A percentile compares a stretch with the other conserved stretches of the same genome.
Evolutionary conservation across 2,329 filamentous ascomycete genomes (phyloP).

Genomic region (Ilyonectria destructans): DNA sequence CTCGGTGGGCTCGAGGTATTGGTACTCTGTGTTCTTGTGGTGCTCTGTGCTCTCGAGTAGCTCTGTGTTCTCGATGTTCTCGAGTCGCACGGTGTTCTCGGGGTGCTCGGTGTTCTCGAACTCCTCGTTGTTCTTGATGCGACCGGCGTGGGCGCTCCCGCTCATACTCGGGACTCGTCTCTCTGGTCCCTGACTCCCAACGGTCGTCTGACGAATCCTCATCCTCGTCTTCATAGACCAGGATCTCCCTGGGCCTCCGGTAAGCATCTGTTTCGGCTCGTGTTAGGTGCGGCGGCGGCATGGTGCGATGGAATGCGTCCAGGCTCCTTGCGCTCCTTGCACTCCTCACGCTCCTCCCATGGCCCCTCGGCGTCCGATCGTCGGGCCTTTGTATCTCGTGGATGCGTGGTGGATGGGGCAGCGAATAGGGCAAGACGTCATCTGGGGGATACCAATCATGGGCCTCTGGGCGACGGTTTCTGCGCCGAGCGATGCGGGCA

Average conservation of each 20-base stretch:
- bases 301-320: constrained; percentile 50
- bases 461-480: constrained; percentile 44
- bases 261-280: constrained; percentile 52
- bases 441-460: constrained; percentile 48
- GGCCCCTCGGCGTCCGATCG: constrained; percentile 49
- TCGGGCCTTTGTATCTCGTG: constrained; percentile 53
- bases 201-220: constrained; percentile 39
- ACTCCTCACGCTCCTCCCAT: constrained; percentile 40
- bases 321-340: constrained; percentile 46
- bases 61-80: constrained; percentile 16
- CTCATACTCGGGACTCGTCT: constrained; percentile 34
- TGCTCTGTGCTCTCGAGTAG: constrained; percentile 6
- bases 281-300: constrained; percentile 50
- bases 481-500: constrained; percentile 48
- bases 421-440: constrained; percentile 50
- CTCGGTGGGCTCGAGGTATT: constrained; percentile 2
- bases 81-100: constrained; percentile 4
- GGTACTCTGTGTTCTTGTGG: constrained; percentile 2
- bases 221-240: constrained; percentile 50
- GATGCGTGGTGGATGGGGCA: constrained; percentile 49
- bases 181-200: constrained; percentile 41
- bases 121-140: constrained; percentile 18
- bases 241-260: constrained; percentile 49
- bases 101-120: constrained; percentile 10
- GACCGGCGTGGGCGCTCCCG: constrained; percentile 16